Evolutionary conservation across 2,329 filamentous ascomycete genomes (phyloP).

Genomic region (Colletotrichum coccodes): DNA sequence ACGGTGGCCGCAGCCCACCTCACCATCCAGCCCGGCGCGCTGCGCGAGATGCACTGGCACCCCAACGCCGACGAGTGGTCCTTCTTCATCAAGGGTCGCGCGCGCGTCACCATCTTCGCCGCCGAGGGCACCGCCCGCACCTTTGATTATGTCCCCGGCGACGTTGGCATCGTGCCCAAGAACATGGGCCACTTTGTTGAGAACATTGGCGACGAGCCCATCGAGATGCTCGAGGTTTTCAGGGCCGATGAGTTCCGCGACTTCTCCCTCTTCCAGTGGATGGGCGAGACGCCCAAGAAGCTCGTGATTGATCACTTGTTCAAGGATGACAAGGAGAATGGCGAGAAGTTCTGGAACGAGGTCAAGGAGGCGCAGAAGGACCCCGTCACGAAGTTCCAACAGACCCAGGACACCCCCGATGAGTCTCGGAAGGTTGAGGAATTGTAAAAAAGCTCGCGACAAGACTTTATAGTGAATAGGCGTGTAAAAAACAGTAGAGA

Average conservation of each 20-base stretch:
- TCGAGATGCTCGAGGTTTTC: slow-evolving; percentile 83
- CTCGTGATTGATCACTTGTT: slow-evolving; percentile 76
- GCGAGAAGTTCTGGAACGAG: slow-evolving; percentile 69
- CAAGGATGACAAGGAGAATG: slow-evolving; percentile 67
- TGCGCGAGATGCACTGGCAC: slow-evolving; percentile 88
- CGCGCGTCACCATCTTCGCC: slow-evolving; percentile 79
- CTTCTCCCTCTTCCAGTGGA: slow-evolving; percentile 80
- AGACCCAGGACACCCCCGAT: neutral
- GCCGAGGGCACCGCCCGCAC: slow-evolving; percentile 76
- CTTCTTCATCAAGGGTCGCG: slow-evolving; percentile 79
- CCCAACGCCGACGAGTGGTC: slow-evolving; percentile 84
- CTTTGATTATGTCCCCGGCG: slow-evolving; percentile 80
- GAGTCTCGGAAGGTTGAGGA: slow-evolving; percentile 6
- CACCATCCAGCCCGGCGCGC: slow-evolving; percentile 75
- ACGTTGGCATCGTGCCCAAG: slow-evolving; percentile 80
- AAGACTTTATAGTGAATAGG: neutral
- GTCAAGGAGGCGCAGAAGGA: slow-evolving; percentile 72
- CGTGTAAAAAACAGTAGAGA: neutral
- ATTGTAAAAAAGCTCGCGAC: neutral
- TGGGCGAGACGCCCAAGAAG: slow-evolving; percentile 76
- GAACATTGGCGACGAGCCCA: slow-evolving; percentile 79
- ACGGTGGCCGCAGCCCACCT: slow-evolving; percentile 79
- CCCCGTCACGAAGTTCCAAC: slow-evolving; percentile 51
- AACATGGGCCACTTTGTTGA: slow-evolving; percentile 87
- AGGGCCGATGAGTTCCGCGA: slow-evolving; percentile 77